Percentiles rank a stretch among this genome's conserved stretches.
Conservation (phyloP, 495 filamentous ascomycete species). For the Aspergillus homomorphus region DNA sequence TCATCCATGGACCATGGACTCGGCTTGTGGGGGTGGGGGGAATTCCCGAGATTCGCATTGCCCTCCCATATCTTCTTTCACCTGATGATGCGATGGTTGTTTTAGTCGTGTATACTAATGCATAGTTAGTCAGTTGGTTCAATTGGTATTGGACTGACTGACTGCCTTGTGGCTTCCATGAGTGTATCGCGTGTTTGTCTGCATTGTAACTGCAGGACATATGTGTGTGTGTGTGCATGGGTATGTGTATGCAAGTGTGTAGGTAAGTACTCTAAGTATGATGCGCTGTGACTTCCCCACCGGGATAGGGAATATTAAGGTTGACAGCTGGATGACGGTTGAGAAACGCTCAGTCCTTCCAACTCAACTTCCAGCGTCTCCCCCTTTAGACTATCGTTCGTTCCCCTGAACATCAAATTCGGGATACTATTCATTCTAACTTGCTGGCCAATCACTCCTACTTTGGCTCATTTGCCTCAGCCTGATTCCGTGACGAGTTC, state of each 20-base stretch:
- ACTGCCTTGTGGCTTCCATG: background rate
- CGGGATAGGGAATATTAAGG: background rate
- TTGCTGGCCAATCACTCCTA: background rate
- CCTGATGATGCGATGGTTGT: too few relatives aligned
- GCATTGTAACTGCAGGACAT: background rate
- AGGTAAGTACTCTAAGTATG: too few relatives aligned
- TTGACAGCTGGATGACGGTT: constrained; percentile 1
- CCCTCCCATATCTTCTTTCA: too few relatives aligned
- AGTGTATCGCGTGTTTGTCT: background rate
- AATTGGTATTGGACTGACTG: background rate
- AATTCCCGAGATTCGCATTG: too few relatives aligned
- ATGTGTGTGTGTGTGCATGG: background rate
- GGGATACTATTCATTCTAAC: too few relatives aligned
- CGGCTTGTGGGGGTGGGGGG: background rate
- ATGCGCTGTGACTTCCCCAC: too few relatives aligned
- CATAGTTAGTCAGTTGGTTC: background rate
- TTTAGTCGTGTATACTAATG: background rate
- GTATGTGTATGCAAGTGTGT: too few relatives aligned
- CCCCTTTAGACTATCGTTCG: background rate
- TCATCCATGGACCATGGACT: background rate
- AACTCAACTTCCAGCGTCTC: too few relatives aligned
- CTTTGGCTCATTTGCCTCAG: too few relatives aligned
- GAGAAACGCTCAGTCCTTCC: background rate
- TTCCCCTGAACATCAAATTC: background rate
- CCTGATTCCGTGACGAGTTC: too few relatives aligned